Percentiles rank a stretch among this genome's conserved stretches.
These are phyloP conservation scores for Penicillium italicum DNA, from an alignment of 2,329 filamentous ascomycete genomes.

Conservation along the genomic window DNA sequence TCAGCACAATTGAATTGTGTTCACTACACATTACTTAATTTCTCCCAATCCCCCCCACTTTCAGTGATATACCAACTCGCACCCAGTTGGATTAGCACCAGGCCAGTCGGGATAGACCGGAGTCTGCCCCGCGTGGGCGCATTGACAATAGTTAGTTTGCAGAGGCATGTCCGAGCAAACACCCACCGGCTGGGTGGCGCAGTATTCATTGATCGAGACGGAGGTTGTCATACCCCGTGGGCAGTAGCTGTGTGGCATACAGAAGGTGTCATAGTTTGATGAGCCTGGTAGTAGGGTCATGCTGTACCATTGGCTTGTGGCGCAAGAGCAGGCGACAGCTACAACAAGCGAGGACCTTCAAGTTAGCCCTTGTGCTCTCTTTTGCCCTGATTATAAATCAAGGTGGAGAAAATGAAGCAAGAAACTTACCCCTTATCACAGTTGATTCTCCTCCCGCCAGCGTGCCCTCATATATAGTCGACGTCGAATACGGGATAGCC, in stretches of 20 bases:
- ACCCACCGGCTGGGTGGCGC: conserved; percentile 15
- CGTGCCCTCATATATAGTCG: conserved; percentile 20
- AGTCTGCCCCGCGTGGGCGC: conserved; percentile 13
- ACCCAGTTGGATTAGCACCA: conserved; percentile 21
- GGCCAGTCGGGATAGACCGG: conserved; percentile 19
- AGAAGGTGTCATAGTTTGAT: conserved; percentile 19
- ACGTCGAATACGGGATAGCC: conserved; percentile 18
- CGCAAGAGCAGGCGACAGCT: conserved; percentile 26
- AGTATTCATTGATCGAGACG: conserved; percentile 17
- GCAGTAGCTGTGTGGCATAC: conserved; percentile 24
- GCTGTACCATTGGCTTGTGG: conserved; percentile 24
- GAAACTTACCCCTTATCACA: conserved; percentile 18
- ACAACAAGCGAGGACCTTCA: neutral
- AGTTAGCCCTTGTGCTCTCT: neutral
- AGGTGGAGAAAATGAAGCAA: neutral
- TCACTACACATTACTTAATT: neutral
- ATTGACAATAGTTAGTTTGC: conserved; percentile 17
- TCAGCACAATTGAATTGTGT: neutral
- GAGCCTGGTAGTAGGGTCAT: conserved; percentile 8
- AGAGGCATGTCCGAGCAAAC: conserved; percentile 11
- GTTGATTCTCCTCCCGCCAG: conserved; percentile 19
- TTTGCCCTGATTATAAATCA: no score
- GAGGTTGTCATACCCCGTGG: conserved; percentile 26
- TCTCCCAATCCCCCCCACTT: neutral
- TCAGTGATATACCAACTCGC: conserved; percentile 5